A percentile compares a stretch with the other conserved stretches of the same genome.
phyloP scores from a whole-genome alignment of 2,329 filamentous ascomycete species.

The Aspergillus latus region DNA sequence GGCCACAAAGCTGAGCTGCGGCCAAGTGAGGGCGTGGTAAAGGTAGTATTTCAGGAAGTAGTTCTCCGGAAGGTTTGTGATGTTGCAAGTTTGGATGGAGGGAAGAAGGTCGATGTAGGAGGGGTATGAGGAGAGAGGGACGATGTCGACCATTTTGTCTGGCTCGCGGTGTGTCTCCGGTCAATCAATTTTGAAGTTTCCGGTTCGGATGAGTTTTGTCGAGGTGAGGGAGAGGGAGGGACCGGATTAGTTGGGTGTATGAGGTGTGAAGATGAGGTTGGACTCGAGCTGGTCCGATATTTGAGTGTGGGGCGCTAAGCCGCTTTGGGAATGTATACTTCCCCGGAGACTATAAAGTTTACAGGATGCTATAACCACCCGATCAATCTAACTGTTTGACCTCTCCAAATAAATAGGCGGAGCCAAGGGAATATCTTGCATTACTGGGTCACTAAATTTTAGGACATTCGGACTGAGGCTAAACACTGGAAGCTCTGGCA shows the following conservation, averaged over 20 bases:
- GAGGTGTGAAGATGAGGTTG: neutral
- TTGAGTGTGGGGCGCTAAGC: slow-evolving; percentile 11
- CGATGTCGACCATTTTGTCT: slow-evolving; percentile 49
- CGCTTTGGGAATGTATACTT: slow-evolving; percentile 9
- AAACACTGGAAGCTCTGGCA: too few relatives aligned
- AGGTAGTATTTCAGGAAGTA: slow-evolving; percentile 99
- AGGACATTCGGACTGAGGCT: too few relatives aligned
- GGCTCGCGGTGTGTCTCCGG: neutral
- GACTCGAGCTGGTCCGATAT: neutral
- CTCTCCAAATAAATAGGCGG: too few relatives aligned
- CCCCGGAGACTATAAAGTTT: neutral
- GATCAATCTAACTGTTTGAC: too few relatives aligned
- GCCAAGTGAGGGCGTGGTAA: slow-evolving; percentile 98
- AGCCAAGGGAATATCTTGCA: too few relatives aligned
- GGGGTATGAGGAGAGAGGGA: slow-evolving; percentile 48
- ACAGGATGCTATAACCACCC: too few relatives aligned
- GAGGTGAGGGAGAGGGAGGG: neutral
- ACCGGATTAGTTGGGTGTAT: neutral
- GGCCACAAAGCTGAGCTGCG: slow-evolving; percentile 93
- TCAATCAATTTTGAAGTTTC: neutral
- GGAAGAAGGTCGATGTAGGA: slow-evolving; percentile 80
- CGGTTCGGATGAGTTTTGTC: neutral
- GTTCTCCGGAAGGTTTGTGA: slow-evolving; percentile 98
- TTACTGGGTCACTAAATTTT: too few relatives aligned
- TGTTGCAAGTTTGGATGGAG: slow-evolving; percentile 93